These are phyloP conservation scores for Persicaria maculosa DNA, from an alignment of 148 eudicot species.

Conservation along the genomic window DNA sequence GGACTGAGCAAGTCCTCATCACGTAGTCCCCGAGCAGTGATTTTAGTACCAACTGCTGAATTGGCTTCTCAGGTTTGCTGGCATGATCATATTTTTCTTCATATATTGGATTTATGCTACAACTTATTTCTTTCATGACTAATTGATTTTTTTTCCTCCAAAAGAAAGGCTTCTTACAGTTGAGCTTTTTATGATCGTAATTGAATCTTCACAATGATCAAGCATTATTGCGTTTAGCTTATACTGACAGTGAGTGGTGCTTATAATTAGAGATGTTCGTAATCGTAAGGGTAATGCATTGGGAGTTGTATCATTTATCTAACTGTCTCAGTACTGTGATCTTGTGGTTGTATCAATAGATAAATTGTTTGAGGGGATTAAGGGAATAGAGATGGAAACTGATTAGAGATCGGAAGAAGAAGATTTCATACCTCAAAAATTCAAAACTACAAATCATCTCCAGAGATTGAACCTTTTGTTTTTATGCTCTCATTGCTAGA, in stretches of 20 bases:
- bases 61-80: conserved; percentile 79
- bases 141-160: background rate
- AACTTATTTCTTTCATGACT: background rate
- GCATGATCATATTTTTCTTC: conserved; percentile 7
- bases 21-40: conserved; percentile 72
- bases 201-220: background rate
- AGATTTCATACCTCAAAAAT: background rate
- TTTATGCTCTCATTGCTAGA: background rate
- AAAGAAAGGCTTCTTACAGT: too few species aligned
- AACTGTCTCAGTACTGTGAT: too few species aligned
- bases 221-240: background rate
- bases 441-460: background rate
- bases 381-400: too few species aligned
- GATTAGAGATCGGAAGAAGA: background rate
- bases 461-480: background rate
- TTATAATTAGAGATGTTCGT: background rate
- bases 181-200: background rate
- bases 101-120: background rate
- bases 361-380: too few species aligned
- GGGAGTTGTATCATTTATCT: too few species aligned
- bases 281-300: background rate
- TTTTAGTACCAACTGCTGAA: conserved; percentile 95
- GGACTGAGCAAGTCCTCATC: conserved; percentile 65
- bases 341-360: too few species aligned
- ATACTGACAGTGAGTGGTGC: background rate